Conservation (phyloP, 441 rosid genomes). For the Jatropha multifida region DNA sequence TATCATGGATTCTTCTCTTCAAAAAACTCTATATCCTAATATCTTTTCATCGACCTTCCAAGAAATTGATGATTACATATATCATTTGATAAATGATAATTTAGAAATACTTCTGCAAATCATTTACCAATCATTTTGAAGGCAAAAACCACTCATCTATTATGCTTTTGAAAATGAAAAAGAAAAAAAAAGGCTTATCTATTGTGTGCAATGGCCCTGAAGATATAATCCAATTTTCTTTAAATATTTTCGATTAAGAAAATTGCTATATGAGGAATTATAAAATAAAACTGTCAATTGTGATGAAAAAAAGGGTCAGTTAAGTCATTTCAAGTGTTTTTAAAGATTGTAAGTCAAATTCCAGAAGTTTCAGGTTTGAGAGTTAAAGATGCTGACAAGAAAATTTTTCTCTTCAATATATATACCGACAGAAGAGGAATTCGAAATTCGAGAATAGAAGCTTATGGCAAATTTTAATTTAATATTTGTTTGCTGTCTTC, state of each 20-base stretch:
- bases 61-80: too few relatives aligned
- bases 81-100: too few relatives aligned
- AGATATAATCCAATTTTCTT: too few relatives aligned
- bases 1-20: too few relatives aligned
- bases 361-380: slow-evolving; percentile 21
- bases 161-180: too few relatives aligned
- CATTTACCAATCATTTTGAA: not conserved
- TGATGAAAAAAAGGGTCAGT: not conserved
- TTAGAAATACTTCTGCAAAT: not conserved
- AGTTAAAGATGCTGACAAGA: slow-evolving; percentile 29
- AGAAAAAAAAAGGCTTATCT: too few relatives aligned
- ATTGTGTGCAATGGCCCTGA: too few relatives aligned
- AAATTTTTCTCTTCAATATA: slow-evolving; percentile 9
- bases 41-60: too few relatives aligned
- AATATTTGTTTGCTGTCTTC: not conserved
- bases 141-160: too few relatives aligned
- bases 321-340: not conserved
- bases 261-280: not conserved
- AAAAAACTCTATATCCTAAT: too few relatives aligned
- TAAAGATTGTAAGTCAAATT: slow-evolving; percentile 25
- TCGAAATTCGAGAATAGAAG: slow-evolving; percentile 55
- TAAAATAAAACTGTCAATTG: not conserved
- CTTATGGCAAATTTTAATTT: slow-evolving; percentile 16
- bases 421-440: slow-evolving; percentile 13
- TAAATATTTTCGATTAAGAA: too few relatives aligned